phyloP scores from a whole-genome alignment of 2,329 filamentous ascomycete species.

The Colletotrichum destructivum region DNA sequence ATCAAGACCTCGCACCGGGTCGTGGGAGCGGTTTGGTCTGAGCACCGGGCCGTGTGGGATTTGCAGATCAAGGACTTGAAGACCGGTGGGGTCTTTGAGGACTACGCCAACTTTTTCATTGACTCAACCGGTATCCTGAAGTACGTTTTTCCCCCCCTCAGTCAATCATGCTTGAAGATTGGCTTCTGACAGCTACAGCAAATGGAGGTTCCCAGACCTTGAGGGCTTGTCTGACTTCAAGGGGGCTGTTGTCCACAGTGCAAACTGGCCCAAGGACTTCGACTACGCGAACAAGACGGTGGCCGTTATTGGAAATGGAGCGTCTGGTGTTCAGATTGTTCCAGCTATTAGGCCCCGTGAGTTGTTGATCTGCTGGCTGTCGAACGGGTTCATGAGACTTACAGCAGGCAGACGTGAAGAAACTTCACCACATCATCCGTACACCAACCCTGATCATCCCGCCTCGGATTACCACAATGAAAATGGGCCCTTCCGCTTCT shows the following conservation, averaged over 20 bases:
- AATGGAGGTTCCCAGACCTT: constrained; percentile 68
- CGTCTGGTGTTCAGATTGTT: constrained; percentile 68
- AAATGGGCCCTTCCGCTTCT: constrained; percentile 52
- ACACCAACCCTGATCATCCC: constrained; percentile 61
- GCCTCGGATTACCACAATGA: constrained; percentile 52
- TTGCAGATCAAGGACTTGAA: constrained; percentile 57
- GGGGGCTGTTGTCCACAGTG: constrained; percentile 67
- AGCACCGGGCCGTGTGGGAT: constrained; percentile 59
- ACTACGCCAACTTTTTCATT: constrained; percentile 64
- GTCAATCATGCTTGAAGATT: background rate
- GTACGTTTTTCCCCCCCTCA: constrained; percentile 57
- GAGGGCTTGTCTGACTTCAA: constrained; percentile 61
- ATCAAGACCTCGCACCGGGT: constrained; percentile 63
- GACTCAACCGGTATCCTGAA: constrained; percentile 68
- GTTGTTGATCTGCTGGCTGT: constrained; percentile 25
- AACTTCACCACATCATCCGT: constrained; percentile 59
- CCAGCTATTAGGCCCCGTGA: constrained; percentile 63
- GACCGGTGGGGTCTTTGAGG: constrained; percentile 57
- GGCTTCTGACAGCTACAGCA: constrained; percentile 51
- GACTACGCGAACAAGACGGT: constrained; percentile 66
- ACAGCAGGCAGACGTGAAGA: constrained; percentile 53
- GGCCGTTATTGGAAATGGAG: constrained; percentile 70
- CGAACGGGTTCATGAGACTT: background rate
- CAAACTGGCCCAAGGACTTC: constrained; percentile 66
- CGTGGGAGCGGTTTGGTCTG: constrained; percentile 61